phyloP scores from a whole-genome alignment of 164 flowering plant species.

The Magnolia kwangsiensis region DNA sequence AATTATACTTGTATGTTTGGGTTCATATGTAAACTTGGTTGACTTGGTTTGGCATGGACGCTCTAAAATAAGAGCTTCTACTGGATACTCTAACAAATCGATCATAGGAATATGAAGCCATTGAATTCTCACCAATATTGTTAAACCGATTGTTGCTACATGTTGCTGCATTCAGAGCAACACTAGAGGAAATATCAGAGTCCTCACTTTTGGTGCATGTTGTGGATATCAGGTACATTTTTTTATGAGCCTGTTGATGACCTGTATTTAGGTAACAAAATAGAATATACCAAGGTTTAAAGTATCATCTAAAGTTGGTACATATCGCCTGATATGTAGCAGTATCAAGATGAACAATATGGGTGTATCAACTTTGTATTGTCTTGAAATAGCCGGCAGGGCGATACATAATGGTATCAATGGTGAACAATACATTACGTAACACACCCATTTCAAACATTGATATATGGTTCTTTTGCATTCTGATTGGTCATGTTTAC shows the following conservation, averaged over 20 bases:
- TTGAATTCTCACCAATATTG: not conserved
- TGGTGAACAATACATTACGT: too few relatives aligned
- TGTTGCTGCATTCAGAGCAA: conserved; percentile 99
- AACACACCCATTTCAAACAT: too few relatives aligned
- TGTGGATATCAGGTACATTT: conserved; percentile 79
- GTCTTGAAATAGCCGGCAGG: too few relatives aligned
- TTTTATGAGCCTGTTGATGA: conserved; percentile 5
- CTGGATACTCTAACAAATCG: not conserved
- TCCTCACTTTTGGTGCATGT: conserved; percentile 96
- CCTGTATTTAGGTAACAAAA: not conserved
- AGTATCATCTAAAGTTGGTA: too few relatives aligned
- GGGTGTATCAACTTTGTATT: too few relatives aligned
- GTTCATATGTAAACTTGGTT: not conserved
- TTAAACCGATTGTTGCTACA: conserved; percentile 19
- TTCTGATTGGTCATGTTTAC: not conserved
- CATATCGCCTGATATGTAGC: not conserved
- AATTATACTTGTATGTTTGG: not conserved
- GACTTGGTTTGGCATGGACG: not conserved
- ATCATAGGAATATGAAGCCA: not conserved
- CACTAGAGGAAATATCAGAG: conserved; percentile 91
- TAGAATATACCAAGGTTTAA: too few relatives aligned
- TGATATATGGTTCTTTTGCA: too few relatives aligned
- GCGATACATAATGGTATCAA: too few relatives aligned
- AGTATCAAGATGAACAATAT: not conserved
- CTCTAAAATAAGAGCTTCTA: not conserved